Evolutionary conservation across 2,329 filamentous ascomycete species (phyloP), one percentile per base, ranked within the genome.

Genomic region (Fusarium torulosum): DNA sequence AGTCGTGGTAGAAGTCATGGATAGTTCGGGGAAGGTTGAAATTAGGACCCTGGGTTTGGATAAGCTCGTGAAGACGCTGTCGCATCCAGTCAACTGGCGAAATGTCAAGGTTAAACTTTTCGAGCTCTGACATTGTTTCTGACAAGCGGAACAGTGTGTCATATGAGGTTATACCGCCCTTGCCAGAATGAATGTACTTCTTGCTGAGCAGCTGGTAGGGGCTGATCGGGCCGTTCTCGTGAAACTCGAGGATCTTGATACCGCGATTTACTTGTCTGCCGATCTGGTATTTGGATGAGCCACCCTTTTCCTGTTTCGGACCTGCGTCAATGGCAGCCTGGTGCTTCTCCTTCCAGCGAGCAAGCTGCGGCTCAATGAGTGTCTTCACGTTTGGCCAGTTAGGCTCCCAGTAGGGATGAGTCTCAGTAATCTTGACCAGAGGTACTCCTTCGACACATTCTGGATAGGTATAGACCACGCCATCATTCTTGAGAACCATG

Each of bases 231-330:
- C 81, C 83, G 1, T 81, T 76, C 9, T 80, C 75, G 7, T 88
- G 75, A 55, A 86, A 88, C 43, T 84, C 79, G 33, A 88, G 77
- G n/a, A 86, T 83, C 21, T 79, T 75, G 13, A 80, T 77, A 20
- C 86, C 86, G 6, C 86, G 81, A 63, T 88, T 88, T 47, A 87
- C 82, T 65, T 88, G 85, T 1, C 86, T 81, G 7, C 84, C 83
- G 8, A 84, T 83, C 64, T 86, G 80, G 61, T 86, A 87, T 49
- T 85, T 83, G 35, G 81, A 81, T 4, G 80, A 80, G 6, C 74
- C 73, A 9, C 70, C 72, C 50, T 78, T 75, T 23, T 79, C 78
- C 7, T 77, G 74, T 20, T 72, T 74, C 0, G 72, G 72, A 2
- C 75, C 75, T 5, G 70, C 75, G 4, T 78, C 75, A 14, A 79